phyloP scores from a whole-genome alignment of 2,329 filamentous ascomycete genomes.

The Neurospora sp. region DNA sequence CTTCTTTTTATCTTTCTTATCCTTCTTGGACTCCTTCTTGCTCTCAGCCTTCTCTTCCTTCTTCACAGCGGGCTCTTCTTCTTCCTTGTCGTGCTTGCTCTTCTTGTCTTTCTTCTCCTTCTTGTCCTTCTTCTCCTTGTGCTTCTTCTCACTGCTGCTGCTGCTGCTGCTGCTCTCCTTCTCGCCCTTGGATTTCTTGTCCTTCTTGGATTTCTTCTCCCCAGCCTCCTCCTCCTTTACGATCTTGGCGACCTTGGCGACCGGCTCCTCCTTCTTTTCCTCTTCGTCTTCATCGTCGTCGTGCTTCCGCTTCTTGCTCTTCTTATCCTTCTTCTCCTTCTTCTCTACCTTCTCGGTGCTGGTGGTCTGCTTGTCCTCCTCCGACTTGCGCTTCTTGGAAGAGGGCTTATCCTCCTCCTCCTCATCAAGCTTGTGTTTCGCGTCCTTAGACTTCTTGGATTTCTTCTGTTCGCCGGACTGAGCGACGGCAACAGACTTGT shows the following conservation, averaged over 20 bases:
- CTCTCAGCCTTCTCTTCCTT: not conserved
- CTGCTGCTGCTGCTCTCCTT: slow-evolving; percentile 12
- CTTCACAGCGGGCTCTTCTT: not conserved
- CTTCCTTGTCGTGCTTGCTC: not conserved
- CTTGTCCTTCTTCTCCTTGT: slow-evolving; percentile 5
- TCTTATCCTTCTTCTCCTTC: slow-evolving; percentile 1
- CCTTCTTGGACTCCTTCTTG: not conserved
- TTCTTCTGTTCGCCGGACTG: not conserved
- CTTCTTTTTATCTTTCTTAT: not conserved
- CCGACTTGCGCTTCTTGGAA: slow-evolving; percentile 13
- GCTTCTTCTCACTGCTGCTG: slow-evolving; percentile 17
- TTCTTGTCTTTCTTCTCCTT: not conserved
- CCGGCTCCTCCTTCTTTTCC: slow-evolving; percentile 3
- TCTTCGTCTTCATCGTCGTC: not conserved
- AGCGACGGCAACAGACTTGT: too few species aligned
- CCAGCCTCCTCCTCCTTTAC: not conserved
- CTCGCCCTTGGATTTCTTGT: slow-evolving; percentile 14
- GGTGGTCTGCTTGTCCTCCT: slow-evolving; percentile 7
- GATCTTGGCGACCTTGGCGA: not conserved
- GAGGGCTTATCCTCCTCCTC: slow-evolving; percentile 3
- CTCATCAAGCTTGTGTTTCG: slow-evolving; percentile 9
- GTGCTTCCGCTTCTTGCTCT: slow-evolving; percentile 5
- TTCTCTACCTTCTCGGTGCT: slow-evolving; percentile 5
- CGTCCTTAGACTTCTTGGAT: slow-evolving; percentile 11
- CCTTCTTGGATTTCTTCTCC: slow-evolving; percentile 21